A percentile compares a stretch with the other conserved stretches of the same genome.
Evolutionary conservation across 2,329 filamentous ascomycete species (phyloP).

Genomic region (Thielaviopsis ethacetica): DNA sequence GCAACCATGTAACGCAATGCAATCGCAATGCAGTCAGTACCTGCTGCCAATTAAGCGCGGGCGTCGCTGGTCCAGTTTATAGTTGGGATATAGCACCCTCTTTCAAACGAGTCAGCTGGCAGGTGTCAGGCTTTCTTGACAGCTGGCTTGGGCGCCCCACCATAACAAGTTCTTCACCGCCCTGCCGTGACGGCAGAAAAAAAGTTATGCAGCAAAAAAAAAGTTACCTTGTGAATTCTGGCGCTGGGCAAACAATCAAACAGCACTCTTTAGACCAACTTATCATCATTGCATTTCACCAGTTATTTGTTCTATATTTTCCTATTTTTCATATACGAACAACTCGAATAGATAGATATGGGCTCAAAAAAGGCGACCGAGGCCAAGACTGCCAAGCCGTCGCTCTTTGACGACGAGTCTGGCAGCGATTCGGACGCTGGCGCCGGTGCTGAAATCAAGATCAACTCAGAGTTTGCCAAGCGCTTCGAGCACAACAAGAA

Average conservation of each 20-base stretch:
- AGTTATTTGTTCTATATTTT: background rate
- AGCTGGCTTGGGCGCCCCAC: background rate
- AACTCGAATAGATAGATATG: background rate
- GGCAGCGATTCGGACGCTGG: slow-evolving; percentile 29
- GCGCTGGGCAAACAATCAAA: background rate
- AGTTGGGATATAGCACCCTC: background rate
- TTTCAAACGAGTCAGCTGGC: background rate
- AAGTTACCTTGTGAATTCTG: background rate
- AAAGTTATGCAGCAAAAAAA: slow-evolving; percentile 7
- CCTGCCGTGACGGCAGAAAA: slow-evolving; percentile 8
- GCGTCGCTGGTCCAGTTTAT: background rate
- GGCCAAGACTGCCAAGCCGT: slow-evolving; percentile 24
- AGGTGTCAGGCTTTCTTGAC: background rate
- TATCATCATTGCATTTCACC: background rate
- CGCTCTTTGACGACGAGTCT: slow-evolving; percentile 36
- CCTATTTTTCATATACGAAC: background rate
- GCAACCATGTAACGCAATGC: background rate
- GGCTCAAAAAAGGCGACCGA: slow-evolving; percentile 5
- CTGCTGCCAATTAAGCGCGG: background rate
- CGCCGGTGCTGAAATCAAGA: slow-evolving; percentile 42
- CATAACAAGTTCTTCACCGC: slow-evolving; percentile 1
- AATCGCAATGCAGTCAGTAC: background rate
- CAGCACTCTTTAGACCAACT: background rate
- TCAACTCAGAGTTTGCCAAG: slow-evolving; percentile 80
- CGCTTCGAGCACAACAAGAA: slow-evolving; percentile 97